Evolutionary conservation across 331 rosid species (phyloP), one percentile per base, ranked within the genome.

Genomic region (Phaseolus coccineus): DNA sequence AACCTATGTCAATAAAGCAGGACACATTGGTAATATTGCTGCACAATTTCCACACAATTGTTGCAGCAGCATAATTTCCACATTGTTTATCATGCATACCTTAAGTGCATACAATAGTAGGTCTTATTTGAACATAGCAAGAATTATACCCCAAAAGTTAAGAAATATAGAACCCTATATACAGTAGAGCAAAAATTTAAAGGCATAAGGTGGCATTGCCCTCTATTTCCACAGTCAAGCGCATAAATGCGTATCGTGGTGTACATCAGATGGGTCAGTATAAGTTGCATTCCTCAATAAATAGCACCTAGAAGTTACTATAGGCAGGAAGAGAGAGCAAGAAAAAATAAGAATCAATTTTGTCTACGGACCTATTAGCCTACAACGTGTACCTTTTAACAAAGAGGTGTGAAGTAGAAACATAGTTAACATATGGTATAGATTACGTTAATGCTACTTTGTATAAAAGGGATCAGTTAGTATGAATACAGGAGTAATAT

Each of bases 401-500:
- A 44, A 7, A 64, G 39, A 64, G 58, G 70, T 53, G 14, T 30
- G 48, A 77, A 53, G 51, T 37, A 27, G 35, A 66, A 33, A 61
- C 42, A 5, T 3, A 58, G 11, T 30, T 35, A 63, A 40, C 39
- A 48, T 47, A 39, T 66, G 61, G 77, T 40, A 58, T 52, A 56
- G 47, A 52, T 58, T 51, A 63, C 80, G 52, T 66, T 25, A 42
- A 25, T 65, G 52, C 58, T 73, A 50, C 37, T 48, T 52, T 76
- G 68, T 47, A 71, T 58, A 53, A 75, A 27, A 73, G 19, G 33
- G 73, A 33, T 24, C 39, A 51, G 16, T 31, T 67, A n/a, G 62
- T 24, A 42, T 50, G 67, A 59, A 73, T 46, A 57, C 71, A 78
- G 57, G 61, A 33, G 50, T 46, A 31, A 64, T 79, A 76, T 69